Percentiles rank a stretch among this genome's conserved stretches.
phyloP scores from a whole-genome alignment of 805 yeast genomes.

The Starmera quercuum region DNA sequence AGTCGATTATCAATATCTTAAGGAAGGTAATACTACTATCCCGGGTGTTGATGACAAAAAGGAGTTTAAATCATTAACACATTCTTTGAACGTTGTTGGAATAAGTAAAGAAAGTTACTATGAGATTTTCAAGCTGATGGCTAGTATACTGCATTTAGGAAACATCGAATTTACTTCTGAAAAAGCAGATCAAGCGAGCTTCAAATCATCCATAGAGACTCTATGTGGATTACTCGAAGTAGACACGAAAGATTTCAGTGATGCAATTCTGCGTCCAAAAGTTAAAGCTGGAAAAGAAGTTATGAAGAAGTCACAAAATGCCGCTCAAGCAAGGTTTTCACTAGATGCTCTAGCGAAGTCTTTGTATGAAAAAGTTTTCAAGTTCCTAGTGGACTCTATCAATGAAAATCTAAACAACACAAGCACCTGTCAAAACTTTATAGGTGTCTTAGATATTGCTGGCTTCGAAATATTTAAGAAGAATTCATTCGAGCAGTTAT shows the following conservation, averaged over 20 bases:
- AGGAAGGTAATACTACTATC: slow-evolving; percentile 45
- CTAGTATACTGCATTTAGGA: slow-evolving; percentile 79
- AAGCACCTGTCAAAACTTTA: slow-evolving; percentile 44
- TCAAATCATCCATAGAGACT: slow-evolving; percentile 40
- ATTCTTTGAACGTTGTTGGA: slow-evolving; percentile 71
- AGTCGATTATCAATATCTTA: slow-evolving; percentile 47
- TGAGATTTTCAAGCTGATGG: slow-evolving; percentile 56
- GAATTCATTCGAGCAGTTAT: slow-evolving; percentile 94
- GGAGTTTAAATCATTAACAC: slow-evolving; percentile 55
- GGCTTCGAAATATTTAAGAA: slow-evolving; percentile 94
- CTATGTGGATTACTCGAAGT: slow-evolving; percentile 65
- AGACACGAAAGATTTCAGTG: slow-evolving; percentile 40
- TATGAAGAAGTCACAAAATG: slow-evolving; percentile 71
- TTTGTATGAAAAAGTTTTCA: slow-evolving; percentile 78
- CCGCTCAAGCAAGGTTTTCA: slow-evolving; percentile 72
- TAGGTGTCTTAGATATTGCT: slow-evolving; percentile 95
- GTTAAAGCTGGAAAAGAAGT: slow-evolving; percentile 88
- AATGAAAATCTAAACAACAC: slow-evolving; percentile 56
- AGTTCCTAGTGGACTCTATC: slow-evolving; percentile 65
- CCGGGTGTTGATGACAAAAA: slow-evolving; percentile 68
- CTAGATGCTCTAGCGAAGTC: slow-evolving; percentile 85
- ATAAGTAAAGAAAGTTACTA: slow-evolving; percentile 47
- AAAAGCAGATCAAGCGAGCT: slow-evolving; percentile 70
- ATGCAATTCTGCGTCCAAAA: slow-evolving; percentile 64
- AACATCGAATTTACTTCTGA: slow-evolving; percentile 66